Evolutionary conservation across 768 basidiomycete species (phyloP).

Genomic region (Symmetrospora coprosmae): DNA sequence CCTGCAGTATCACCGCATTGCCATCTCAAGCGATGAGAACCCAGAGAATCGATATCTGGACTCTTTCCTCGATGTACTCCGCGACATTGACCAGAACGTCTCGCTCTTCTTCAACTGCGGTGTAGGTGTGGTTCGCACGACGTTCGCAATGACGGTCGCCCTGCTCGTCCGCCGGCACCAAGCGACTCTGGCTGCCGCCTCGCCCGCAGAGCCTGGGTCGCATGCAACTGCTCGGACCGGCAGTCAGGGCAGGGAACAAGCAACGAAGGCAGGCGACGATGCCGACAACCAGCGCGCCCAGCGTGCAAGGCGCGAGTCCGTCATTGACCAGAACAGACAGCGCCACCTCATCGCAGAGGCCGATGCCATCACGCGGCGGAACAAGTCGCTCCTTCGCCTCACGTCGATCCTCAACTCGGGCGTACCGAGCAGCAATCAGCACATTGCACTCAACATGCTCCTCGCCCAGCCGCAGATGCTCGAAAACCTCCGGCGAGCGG

Average conservation of each 20-base stretch:
- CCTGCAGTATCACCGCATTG: slow-evolving; percentile 69
- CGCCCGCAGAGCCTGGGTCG: too few species aligned
- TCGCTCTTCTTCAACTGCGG: slow-evolving; percentile 89
- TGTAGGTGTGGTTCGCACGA: slow-evolving; percentile 73
- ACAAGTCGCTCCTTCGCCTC: slow-evolving; percentile 37
- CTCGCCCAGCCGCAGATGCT: slow-evolving; percentile 64
- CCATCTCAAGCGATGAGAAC: slow-evolving; percentile 81
- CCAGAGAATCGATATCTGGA: slow-evolving; percentile 98
- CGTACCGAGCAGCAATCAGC: slow-evolving; percentile 48
- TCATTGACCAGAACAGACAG: slow-evolving; percentile 32
- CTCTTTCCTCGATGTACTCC: slow-evolving; percentile 71
- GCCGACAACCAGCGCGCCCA: neutral
- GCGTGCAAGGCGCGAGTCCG: slow-evolving; percentile 20
- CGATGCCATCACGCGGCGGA: slow-evolving; percentile 35
- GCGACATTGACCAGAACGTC: slow-evolving; percentile 57
- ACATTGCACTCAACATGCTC: slow-evolving; percentile 62
- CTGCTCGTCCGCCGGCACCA: slow-evolving; percentile 70
- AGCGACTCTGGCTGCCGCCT: slow-evolving; percentile 45
- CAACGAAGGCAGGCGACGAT: neutral
- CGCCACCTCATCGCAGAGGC: slow-evolving; percentile 36
- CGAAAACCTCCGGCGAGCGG: slow-evolving; percentile 74
- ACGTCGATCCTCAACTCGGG: slow-evolving; percentile 39
- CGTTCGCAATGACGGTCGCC: slow-evolving; percentile 89
- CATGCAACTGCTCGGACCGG: neutral
- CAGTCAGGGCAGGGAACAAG: neutral